Evolutionary conservation across 306 rosid genomes (phyloP).

Genomic region (Quercus cerris): DNA sequence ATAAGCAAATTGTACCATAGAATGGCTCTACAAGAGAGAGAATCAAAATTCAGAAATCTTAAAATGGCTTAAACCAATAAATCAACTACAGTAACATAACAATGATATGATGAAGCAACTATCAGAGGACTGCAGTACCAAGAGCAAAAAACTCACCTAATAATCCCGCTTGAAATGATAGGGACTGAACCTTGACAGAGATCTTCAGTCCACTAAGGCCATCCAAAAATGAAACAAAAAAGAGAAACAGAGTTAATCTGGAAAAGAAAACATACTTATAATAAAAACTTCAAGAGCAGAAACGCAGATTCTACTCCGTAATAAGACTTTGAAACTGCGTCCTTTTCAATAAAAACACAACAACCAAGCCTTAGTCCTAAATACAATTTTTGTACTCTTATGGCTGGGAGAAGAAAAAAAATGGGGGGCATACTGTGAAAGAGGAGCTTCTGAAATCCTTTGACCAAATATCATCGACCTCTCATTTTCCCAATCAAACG

Average conservation of each 20-base stretch:
- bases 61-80: constrained; percentile 27
- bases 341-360: too few relatives aligned
- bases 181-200: constrained; percentile 82
- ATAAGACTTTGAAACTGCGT: constrained; percentile 6
- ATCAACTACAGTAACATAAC: neutral
- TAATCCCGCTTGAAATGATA: constrained; percentile 83
- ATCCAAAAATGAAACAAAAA: constrained; percentile 23
- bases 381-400: neutral
- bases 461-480: constrained; percentile 94
- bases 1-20: constrained; percentile 94
- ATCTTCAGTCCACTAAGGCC: constrained; percentile 88
- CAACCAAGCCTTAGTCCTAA: too few relatives aligned
- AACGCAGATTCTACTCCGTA: constrained; percentile 7
- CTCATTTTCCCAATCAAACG: constrained; percentile 99
- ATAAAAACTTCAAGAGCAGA: neutral
- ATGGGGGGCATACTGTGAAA: constrained; percentile 62
- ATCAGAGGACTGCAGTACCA: constrained; percentile 19
- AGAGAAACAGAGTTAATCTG: constrained; percentile 21
- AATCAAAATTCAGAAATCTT: constrained; percentile 36
- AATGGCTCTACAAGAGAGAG: constrained; percentile 73
- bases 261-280: neutral
- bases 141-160: constrained; percentile 57
- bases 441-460: constrained; percentile 86
- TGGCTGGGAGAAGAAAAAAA: neutral
- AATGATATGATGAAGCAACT: constrained; percentile 16